Percentiles rank a stretch among this genome's conserved stretches.
phyloP scores from a whole-genome alignment of 768 basidiomycete species.

The Boletales sp. region DNA sequence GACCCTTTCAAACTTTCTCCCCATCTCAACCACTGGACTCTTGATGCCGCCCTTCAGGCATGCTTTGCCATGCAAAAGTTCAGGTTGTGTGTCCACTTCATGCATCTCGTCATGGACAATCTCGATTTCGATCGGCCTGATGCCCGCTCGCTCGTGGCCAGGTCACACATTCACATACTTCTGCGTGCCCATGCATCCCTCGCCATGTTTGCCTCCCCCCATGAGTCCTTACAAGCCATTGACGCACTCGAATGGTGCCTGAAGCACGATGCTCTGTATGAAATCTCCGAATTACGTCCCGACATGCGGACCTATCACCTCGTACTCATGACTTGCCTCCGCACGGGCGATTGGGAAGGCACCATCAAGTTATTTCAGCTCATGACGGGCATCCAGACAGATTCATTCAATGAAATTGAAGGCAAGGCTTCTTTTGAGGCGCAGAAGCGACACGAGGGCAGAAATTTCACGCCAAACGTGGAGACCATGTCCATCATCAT shows the following conservation, averaged over 20 bases:
- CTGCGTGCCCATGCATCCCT: constrained; percentile 47
- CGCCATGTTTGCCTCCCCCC: constrained; percentile 37
- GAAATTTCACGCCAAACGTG: constrained; percentile 45
- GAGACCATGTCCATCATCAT: constrained; percentile 56
- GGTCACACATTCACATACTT: constrained; percentile 58
- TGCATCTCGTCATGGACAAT: constrained; percentile 53
- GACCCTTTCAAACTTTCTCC: constrained; percentile 35
- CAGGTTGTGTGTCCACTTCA: constrained; percentile 51
- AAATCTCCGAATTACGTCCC: constrained; percentile 39
- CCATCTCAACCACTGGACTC: constrained; percentile 42
- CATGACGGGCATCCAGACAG: constrained; percentile 64
- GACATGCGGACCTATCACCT: constrained; percentile 50
- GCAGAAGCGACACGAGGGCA: constrained; percentile 41
- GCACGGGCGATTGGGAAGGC: constrained; percentile 57
- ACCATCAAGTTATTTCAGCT: constrained; percentile 59
- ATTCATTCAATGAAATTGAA: constrained; percentile 42
- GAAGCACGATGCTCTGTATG: constrained; percentile 46
- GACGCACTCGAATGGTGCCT: constrained; percentile 69
- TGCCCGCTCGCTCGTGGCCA: constrained; percentile 43
- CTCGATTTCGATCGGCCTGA: constrained; percentile 15
- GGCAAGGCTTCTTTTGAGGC: constrained; percentile 38
- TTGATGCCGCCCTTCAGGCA: constrained; percentile 52
- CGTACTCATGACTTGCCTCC: constrained; percentile 63
- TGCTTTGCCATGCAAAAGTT: constrained; percentile 51
- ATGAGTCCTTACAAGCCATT: constrained; percentile 47